These are phyloP conservation scores for Ceratobasidium sp. DNA, from an alignment of 1,284 basidiomycete genomes.

Conservation along the genomic window DNA sequence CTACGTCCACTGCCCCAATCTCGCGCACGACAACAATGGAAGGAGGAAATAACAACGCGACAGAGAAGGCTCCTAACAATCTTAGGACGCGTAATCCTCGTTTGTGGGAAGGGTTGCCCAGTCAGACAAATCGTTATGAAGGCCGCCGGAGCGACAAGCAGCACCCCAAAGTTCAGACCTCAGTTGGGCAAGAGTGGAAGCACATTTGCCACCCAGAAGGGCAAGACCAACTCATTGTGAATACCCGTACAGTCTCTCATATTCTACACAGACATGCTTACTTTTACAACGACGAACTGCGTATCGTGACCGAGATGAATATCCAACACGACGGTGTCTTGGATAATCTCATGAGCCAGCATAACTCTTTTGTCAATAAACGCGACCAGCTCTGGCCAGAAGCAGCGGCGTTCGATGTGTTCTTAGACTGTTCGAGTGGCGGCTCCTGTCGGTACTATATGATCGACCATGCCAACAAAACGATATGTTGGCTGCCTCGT, in stretches of 20 bases:
- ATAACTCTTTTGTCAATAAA: neutral
- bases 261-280: neutral
- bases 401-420: conserved; percentile 21
- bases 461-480: conserved; percentile 16
- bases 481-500: conserved; percentile 22
- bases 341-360: neutral
- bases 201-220: conserved; percentile 1
- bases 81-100: no score
- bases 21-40: no score
- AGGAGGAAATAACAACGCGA: no score
- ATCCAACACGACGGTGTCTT: neutral
- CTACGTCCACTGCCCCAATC: no score
- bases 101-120: conserved; percentile 34
- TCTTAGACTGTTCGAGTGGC: conserved; percentile 11
- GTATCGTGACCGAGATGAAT: conserved; percentile 3
- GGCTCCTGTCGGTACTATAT: conserved; percentile 17
- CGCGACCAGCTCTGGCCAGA: conserved; percentile 7
- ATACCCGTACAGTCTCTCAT: no score
- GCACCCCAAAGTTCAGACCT: no score
- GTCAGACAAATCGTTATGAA: conserved; percentile 30
- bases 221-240: neutral
- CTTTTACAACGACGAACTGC: neutral
- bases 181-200: neutral
- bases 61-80: no score
- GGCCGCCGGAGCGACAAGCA: no score